Evolutionary conservation across 768 basidiomycete species (phyloP), one percentile per base, ranked within the genome.

Genomic region (Boletus rex-veris): DNA sequence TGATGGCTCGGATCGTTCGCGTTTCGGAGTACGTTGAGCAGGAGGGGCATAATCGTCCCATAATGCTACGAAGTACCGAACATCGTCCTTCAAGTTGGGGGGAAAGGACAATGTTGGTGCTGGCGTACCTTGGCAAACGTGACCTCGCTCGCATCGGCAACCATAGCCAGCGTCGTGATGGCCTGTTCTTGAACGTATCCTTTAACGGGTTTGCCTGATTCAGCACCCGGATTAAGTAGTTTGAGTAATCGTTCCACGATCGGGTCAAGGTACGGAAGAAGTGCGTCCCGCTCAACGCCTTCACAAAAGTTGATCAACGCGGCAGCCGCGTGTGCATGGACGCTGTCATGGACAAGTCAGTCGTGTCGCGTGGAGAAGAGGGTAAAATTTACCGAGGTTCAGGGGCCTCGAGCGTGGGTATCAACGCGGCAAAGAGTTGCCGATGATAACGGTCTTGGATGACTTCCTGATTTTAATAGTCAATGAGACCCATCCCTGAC

Each of bases 221-320:
- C 78, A 7, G 71, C 63, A 0, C 63, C 63, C 1, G 85, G 85
- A 53, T 85, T 81, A 39, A 90, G 74, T 4, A 90, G 73, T 57
- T 80, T 84, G 12, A 74, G 48, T 52, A 72, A 44, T 0, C 86
- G 80, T 60, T 85, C 84, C 28, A 95, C 86, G 58, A 92, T 85
- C 0, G 82, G 78, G 48, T 92, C 91, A 16, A 95, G 81, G 67
- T 89, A 92, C 0, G 88, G 88, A 0, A 86, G 61, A 10, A 91
- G 79, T 1, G 82, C 85, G 21, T 88, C 81, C 15, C 83, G 79
- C 59, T 83, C 86, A 35, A 90, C 89, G 35, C 90, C 89, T 66
- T 93, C 88, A 68, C 91, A 94, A 73, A 93, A 93, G 67, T 94
- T 95, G 68, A 93, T 91, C 21, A 94, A 76, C 0, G 91, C 91